Conservation (phyloP, 495 filamentous ascomycete genomes). For the Aspergillus baeticus region DNA sequence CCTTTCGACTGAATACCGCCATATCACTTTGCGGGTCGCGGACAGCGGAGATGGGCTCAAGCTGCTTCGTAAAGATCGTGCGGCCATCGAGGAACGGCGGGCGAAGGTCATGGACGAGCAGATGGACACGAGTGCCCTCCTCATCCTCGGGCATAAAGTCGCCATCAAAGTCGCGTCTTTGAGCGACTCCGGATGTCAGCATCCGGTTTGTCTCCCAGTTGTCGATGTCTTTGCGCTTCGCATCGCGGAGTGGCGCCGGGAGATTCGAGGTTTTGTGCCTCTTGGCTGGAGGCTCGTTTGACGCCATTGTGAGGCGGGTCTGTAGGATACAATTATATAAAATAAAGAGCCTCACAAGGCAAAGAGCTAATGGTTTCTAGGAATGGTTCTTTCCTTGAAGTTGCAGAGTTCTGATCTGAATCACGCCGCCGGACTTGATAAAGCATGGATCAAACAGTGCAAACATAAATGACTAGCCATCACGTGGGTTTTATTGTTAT, state of each 20-base stretch:
- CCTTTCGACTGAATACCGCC: slow-evolving; percentile 97
- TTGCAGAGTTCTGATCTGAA: background rate
- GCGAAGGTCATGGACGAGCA: slow-evolving; percentile 90
- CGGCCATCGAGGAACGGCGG: slow-evolving; percentile 95
- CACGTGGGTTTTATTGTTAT: slow-evolving; percentile 11
- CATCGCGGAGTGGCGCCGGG: slow-evolving; percentile 41
- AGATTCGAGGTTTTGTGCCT: slow-evolving; percentile 43
- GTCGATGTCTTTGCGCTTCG: slow-evolving; percentile 89
- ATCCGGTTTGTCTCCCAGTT: slow-evolving; percentile 99
- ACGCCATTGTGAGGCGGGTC: slow-evolving; percentile 29
- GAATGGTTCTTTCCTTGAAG: slow-evolving; percentile 13
- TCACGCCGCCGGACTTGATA: slow-evolving; percentile 10
- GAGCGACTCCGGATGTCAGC: slow-evolving; percentile 94
- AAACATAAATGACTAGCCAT: slow-evolving; percentile 10
- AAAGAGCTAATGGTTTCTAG: background rate
- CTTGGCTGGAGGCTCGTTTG: slow-evolving; percentile 44
- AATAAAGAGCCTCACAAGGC: background rate
- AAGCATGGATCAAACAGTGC: slow-evolving; percentile 11
- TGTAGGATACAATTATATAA: background rate
- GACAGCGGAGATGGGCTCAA: slow-evolving; percentile 92
- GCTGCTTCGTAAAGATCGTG: slow-evolving; percentile 94
- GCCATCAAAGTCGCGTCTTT: slow-evolving; percentile 73
- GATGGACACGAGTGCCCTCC: slow-evolving; percentile 84
- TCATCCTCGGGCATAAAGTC: slow-evolving; percentile 91
- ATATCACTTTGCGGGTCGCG: slow-evolving; percentile 96